Evolutionary conservation across 73 alveolate species (phyloP).

Genomic region (Paraurostyla sp.): DNA sequence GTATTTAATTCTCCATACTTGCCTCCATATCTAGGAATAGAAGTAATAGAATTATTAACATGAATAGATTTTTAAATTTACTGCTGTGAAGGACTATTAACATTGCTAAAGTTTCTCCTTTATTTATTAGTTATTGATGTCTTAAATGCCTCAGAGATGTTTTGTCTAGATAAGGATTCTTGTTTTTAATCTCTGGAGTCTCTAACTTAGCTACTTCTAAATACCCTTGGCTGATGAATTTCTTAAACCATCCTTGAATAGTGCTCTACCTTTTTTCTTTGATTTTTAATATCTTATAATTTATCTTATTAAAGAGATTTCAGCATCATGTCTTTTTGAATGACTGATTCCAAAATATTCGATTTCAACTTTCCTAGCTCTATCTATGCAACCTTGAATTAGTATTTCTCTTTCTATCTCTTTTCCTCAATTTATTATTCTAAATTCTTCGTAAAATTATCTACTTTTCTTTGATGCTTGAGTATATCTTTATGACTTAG

Average conservation of each 20-base stretch:
- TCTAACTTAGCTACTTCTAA: background rate
- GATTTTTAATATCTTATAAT: background rate
- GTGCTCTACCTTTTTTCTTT: constrained; percentile 13
- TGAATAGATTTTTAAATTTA: too few species aligned
- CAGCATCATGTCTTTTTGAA: background rate
- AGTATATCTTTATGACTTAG: background rate
- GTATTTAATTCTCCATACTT: background rate
- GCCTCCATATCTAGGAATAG: too few species aligned
- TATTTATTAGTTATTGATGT: too few species aligned
- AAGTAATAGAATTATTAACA: too few species aligned
- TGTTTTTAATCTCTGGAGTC: too few species aligned
- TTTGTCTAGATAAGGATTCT: too few species aligned
- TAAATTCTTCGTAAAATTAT: background rate
- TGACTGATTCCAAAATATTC: constrained; percentile 18
- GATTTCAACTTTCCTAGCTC: constrained; percentile 31
- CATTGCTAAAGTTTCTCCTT: too few species aligned
- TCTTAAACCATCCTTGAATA: constrained; percentile 13
- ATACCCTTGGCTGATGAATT: background rate
- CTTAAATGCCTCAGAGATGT: too few species aligned
- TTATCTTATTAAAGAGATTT: background rate
- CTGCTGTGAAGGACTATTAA: too few species aligned
- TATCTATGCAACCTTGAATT: background rate
- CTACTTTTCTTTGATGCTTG: constrained; percentile 22
- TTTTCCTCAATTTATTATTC: constrained; percentile 12
- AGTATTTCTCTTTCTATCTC: background rate